Conservation (phyloP, 169 alveolate species). For the Plasmodium gonderi region DNA sequence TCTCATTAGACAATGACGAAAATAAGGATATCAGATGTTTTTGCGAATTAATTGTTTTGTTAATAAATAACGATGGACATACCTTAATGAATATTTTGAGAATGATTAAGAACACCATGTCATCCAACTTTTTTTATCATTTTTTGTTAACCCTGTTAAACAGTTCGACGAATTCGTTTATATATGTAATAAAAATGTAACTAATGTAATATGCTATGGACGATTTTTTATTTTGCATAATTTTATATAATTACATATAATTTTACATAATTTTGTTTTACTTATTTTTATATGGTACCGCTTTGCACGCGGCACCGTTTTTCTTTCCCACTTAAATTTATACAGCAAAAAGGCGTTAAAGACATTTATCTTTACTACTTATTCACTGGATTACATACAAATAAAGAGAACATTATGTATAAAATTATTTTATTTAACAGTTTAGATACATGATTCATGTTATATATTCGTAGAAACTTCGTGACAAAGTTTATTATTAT, state of each 20-base stretch:
- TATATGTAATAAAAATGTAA: conserved; percentile 19
- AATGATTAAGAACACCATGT: conserved; percentile 43
- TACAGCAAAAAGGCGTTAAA: conserved; percentile 44
- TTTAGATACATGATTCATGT: not conserved
- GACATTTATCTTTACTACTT: conserved; percentile 66
- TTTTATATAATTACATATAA: too few relatives aligned
- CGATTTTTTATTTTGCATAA: too few relatives aligned
- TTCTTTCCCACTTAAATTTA: not conserved
- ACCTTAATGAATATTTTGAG: conserved; percentile 20
- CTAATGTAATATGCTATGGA: too few relatives aligned
- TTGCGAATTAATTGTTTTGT: conserved; percentile 57
- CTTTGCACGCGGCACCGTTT: not conserved
- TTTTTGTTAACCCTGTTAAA: conserved; percentile 38
- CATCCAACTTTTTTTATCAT: conserved; percentile 54
- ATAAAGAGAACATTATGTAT: conserved; percentile 37
- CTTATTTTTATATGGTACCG: not conserved
- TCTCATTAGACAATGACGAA: conserved; percentile 7
- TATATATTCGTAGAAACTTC: not conserved
- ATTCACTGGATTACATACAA: conserved; percentile 59
- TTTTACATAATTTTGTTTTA: not conserved
- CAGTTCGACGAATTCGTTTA: not conserved
- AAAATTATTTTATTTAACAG: not conserved
- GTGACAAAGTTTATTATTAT: not conserved
- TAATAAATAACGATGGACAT: conserved; percentile 48
- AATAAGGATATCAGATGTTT: conserved; percentile 38